A percentile compares a stretch with the other conserved stretches of the same genome.
Evolutionary conservation across 371 early-diverging fungal species (phyloP).

Genomic region (Chytridium lagenaria): DNA sequence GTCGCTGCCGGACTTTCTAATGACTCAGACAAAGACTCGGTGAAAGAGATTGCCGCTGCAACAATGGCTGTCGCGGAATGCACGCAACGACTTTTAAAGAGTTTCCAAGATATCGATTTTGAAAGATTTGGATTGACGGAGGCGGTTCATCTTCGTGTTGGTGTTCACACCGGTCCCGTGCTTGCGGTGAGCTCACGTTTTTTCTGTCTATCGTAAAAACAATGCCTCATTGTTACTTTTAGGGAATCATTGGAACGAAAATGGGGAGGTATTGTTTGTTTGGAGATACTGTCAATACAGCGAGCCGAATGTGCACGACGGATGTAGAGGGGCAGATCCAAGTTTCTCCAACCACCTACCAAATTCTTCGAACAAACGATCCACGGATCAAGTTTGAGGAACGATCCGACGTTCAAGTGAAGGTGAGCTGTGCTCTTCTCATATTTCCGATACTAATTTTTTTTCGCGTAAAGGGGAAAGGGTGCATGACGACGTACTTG

Average conservation of each 20-base stretch:
- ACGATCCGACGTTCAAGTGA: slow-evolving; percentile 42
- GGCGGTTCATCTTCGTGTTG: slow-evolving; percentile 33
- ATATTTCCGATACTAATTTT: too few species aligned
- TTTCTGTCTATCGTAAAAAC: too few species aligned
- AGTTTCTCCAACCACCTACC: slow-evolving; percentile 29
- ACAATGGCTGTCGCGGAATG: slow-evolving; percentile 23
- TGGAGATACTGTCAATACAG: slow-evolving; percentile 57
- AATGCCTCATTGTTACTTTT: too few species aligned
- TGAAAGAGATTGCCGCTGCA: slow-evolving; percentile 13
- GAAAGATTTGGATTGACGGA: slow-evolving; percentile 24
- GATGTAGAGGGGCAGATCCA: slow-evolving; percentile 16
- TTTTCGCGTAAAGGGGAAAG: too few species aligned
- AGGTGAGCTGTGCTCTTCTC: slow-evolving; percentile 29
- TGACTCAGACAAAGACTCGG: slow-evolving; percentile 5
- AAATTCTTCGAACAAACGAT: slow-evolving; percentile 24
- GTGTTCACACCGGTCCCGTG: slow-evolving; percentile 45
- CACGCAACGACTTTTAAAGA: slow-evolving; percentile 26
- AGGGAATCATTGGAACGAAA: slow-evolving; percentile 52
- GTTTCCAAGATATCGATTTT: slow-evolving; percentile 28
- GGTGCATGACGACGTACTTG: too few species aligned
- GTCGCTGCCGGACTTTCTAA: slow-evolving; percentile 29
- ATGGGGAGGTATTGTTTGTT: slow-evolving; percentile 59
- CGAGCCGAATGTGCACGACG: slow-evolving; percentile 51
- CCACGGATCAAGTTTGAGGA: slow-evolving; percentile 25
- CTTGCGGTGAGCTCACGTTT: slow-evolving; percentile 38